These are phyloP conservation scores for Penicillium maclennaniae DNA, from an alignment of 495 filamentous ascomycete species.

Conservation along the genomic window DNA sequence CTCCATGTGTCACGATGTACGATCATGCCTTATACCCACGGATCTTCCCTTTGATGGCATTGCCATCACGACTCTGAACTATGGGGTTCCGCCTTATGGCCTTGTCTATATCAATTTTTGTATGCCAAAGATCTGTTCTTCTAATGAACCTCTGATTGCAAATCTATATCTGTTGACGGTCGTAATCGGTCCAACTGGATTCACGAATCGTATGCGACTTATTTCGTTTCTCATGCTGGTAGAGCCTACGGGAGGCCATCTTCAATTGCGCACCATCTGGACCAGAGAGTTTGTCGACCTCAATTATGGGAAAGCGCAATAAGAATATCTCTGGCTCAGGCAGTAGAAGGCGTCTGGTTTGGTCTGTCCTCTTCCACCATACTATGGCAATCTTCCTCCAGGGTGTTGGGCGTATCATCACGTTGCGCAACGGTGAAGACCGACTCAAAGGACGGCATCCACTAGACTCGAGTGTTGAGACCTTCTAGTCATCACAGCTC, in stretches of 20 bases:
- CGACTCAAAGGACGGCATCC: conserved; percentile 42
- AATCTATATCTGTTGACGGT: too few relatives aligned
- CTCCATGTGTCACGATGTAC: conserved; percentile 13
- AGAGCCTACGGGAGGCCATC: background rate
- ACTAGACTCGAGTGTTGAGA: conserved; percentile 40
- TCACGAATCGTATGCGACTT: background rate
- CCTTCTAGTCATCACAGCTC: conserved; percentile 41
- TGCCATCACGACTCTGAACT: background rate
- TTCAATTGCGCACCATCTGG: background rate
- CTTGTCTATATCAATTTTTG: background rate
- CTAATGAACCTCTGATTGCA: background rate
- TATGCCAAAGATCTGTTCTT: background rate
- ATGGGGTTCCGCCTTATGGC: background rate
- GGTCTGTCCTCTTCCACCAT: conserved; percentile 29
- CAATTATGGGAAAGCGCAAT: conserved; percentile 18
- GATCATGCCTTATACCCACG: conserved; percentile 11
- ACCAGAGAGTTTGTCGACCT: background rate
- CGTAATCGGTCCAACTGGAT: background rate
- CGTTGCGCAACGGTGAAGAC: conserved; percentile 29
- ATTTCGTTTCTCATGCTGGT: background rate
- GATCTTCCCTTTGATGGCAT: background rate
- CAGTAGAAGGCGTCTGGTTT: conserved; percentile 29
- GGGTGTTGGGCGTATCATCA: conserved; percentile 29
- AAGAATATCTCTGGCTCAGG: conserved; percentile 33
- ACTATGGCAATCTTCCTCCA: conserved; percentile 33